A percentile compares a stretch with the other conserved stretches of the same genome.
phyloP scores from a whole-genome alignment of 2,329 filamentous ascomycete species.

The Penicillium crustosum region DNA sequence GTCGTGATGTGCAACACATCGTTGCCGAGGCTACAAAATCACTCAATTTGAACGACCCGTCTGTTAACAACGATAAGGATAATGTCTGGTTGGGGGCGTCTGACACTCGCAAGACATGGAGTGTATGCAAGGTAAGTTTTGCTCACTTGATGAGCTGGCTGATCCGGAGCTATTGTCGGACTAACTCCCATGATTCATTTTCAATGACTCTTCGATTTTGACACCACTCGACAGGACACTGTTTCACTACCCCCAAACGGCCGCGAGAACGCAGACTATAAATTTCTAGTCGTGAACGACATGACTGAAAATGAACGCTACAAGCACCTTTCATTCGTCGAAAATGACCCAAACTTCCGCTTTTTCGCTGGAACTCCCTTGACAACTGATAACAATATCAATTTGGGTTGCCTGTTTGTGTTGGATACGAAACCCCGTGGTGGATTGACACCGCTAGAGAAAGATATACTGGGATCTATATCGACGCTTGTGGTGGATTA shows the following conservation, averaged over 20 bases:
- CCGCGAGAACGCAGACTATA: slow-evolving; percentile 23
- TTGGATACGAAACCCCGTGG: slow-evolving; percentile 57
- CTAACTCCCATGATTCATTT: neutral
- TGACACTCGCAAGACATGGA: slow-evolving; percentile 36
- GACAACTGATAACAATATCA: slow-evolving; percentile 55
- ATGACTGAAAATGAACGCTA: slow-evolving; percentile 41
- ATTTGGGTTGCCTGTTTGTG: slow-evolving; percentile 62
- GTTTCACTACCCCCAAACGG: slow-evolving; percentile 33
- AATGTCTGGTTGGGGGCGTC: slow-evolving; percentile 35
- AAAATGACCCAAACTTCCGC: slow-evolving; percentile 35
- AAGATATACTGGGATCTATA: slow-evolving; percentile 58
- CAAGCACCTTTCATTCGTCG: slow-evolving; percentile 39
- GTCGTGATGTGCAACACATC: slow-evolving; percentile 50
- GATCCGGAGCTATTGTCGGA: neutral
- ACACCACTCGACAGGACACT: slow-evolving; percentile 32
- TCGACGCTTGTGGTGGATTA: slow-evolving; percentile 60
- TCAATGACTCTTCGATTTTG: neutral
- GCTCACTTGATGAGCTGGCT: neutral
- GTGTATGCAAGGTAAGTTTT: slow-evolving; percentile 37
- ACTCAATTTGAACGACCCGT: slow-evolving; percentile 38
- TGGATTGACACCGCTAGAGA: slow-evolving; percentile 43
- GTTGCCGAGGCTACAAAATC: slow-evolving; percentile 52
- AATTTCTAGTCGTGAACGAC: slow-evolving; percentile 41
- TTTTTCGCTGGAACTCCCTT: slow-evolving; percentile 65
- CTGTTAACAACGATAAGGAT: slow-evolving; percentile 32